Percentiles rank a stretch among this genome's conserved stretches.
Evolutionary conservation across 1,284 basidiomycete genomes (phyloP).

Genomic region (Ustilago vetiveriae): DNA sequence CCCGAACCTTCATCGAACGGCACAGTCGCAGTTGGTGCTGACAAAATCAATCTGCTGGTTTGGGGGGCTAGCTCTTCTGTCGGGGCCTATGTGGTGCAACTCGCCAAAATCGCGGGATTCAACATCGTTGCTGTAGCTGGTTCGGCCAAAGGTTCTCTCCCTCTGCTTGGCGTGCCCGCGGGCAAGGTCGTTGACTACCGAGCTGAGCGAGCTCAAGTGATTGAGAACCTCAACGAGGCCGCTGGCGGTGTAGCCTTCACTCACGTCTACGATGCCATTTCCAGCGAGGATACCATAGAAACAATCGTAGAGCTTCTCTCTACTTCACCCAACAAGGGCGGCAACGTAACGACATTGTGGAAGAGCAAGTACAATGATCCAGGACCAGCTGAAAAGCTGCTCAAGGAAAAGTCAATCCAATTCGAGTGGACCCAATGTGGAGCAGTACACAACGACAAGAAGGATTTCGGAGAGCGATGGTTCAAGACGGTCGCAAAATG

Average conservation of each 20-base stretch:
- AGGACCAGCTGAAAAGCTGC: conserved; percentile 8
- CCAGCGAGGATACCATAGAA: conserved; percentile 35
- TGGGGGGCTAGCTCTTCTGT: conserved; percentile 67
- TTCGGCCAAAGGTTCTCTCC: conserved; percentile 18
- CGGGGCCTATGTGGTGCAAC: conserved; percentile 66
- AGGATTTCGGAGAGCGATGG: conserved; percentile 50
- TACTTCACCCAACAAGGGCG: conserved; percentile 13
- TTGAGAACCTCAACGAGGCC: conserved; percentile 37
- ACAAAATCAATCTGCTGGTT: conserved; percentile 53
- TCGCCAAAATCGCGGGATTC: conserved; percentile 62
- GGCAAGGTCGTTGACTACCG: conserved; percentile 41
- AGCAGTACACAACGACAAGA: conserved; percentile 26
- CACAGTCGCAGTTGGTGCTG: conserved; percentile 18
- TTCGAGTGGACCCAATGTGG: conserved; percentile 13
- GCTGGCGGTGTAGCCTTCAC: conserved; percentile 24
- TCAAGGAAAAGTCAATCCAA: conserved; percentile 9
- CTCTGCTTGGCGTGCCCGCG: conserved; percentile 8
- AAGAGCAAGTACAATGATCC: conserved; percentile 12
- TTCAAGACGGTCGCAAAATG: conserved; percentile 48
- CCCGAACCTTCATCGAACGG: conserved; percentile 23
- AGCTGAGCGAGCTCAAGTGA: conserved; percentile 38
- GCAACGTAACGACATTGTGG: conserved; percentile 16
- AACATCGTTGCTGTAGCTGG: conserved; percentile 64
- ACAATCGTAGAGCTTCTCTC: conserved; percentile 47
- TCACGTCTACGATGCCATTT: conserved; percentile 59